Evolutionary conservation across 768 basidiomycete genomes (phyloP).

Genomic region (Naematelia aurantialba): DNA sequence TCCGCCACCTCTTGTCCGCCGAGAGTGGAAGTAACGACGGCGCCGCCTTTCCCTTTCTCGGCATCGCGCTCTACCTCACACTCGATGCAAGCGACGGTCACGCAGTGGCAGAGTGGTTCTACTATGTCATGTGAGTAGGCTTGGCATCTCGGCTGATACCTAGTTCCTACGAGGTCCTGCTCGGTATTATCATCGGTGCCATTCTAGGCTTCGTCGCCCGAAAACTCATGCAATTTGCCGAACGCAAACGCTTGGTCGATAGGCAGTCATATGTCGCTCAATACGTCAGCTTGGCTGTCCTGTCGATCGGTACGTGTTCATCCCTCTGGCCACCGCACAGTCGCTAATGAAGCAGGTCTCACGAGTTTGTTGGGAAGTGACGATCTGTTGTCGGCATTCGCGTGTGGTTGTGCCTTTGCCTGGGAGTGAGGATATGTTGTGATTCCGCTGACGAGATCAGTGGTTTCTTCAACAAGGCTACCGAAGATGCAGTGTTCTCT

Average conservation of each 20-base stretch:
- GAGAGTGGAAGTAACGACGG: conserved; percentile 96
- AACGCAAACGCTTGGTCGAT: conserved; percentile 80
- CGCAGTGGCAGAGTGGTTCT: conserved; percentile 76
- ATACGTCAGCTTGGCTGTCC: conserved; percentile 50
- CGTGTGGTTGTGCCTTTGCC: conserved; percentile 91
- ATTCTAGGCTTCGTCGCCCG: conserved; percentile 73
- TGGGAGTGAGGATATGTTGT: conserved; percentile 89
- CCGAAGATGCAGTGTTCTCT: conserved; percentile 90
- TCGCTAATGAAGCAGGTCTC: conserved; percentile 57
- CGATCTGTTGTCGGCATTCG: conserved; percentile 90
- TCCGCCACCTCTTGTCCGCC: conserved; percentile 76
- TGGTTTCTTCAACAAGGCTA: conserved; percentile 61
- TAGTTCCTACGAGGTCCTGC: conserved; percentile 63
- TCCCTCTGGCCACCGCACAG: neutral
- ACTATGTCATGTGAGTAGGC: conserved; percentile 63
- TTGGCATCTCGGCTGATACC: conserved; percentile 12
- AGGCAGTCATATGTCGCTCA: conserved; percentile 92
- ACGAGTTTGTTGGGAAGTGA: conserved; percentile 83
- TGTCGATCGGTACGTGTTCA: conserved; percentile 44
- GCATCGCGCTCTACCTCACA: conserved; percentile 76
- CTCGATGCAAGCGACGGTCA: conserved; percentile 60
- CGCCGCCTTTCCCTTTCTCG: conserved; percentile 88
- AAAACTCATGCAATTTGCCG: conserved; percentile 88
- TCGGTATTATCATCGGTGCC: conserved; percentile 72
- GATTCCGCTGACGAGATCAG: conserved; percentile 10